A percentile compares a stretch with the other conserved stretches of the same genome.
Conservation (phyloP, 352 stramenopile genomes). For the Pythium monospermum region DNA sequence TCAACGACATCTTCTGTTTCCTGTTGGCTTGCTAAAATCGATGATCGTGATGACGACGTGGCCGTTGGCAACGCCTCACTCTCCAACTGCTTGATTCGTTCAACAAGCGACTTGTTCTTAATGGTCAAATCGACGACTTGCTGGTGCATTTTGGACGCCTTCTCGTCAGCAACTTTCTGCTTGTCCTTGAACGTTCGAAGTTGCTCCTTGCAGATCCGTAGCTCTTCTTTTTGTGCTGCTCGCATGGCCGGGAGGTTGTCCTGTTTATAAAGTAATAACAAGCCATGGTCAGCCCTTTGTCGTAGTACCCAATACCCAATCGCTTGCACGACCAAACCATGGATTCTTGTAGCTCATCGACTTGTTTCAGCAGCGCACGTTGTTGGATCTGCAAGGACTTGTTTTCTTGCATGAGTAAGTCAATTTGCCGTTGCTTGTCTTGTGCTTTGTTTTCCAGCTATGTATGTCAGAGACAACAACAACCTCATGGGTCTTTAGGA, state of each 20-base stretch:
- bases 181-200: slow-evolving; percentile 56
- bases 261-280: slow-evolving; percentile 17
- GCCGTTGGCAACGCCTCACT: not conserved
- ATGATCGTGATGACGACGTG: slow-evolving; percentile 6
- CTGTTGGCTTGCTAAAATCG: slow-evolving; percentile 2
- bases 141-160: slow-evolving; percentile 38
- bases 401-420: slow-evolving; percentile 59
- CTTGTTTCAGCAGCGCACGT: slow-evolving; percentile 38
- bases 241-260: slow-evolving; percentile 48
- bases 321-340: slow-evolving; percentile 20
- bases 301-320: not conserved
- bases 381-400: slow-evolving; percentile 50
- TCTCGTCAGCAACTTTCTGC: slow-evolving; percentile 42
- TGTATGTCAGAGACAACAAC: not conserved
- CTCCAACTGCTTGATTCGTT: slow-evolving; percentile 43
- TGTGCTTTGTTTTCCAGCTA: slow-evolving; percentile 64
- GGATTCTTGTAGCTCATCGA: slow-evolving; percentile 57
- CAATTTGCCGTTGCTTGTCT: slow-evolving; percentile 58
- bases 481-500: too few species aligned
- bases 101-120: slow-evolving; percentile 53
- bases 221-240: slow-evolving; percentile 46
- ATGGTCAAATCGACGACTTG: slow-evolving; percentile 44
- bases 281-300: not conserved
- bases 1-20: slow-evolving; percentile 44
- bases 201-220: slow-evolving; percentile 57